Conservation (phyloP, 2,329 filamentous ascomycete species). For the Colletotrichum destructivum region DNA sequence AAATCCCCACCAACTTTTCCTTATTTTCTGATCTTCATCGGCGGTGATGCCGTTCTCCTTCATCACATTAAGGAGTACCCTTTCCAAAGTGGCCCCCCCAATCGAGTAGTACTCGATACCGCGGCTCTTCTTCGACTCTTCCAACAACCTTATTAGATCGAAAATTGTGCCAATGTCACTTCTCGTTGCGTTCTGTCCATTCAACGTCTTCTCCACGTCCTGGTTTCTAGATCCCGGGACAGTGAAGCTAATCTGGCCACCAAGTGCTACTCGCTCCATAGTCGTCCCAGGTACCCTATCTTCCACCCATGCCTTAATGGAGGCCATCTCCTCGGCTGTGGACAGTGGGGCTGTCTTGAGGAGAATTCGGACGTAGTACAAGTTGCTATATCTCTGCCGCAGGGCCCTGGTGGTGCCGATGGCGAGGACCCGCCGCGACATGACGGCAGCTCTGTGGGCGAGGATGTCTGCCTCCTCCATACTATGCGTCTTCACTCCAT, state of each 20-base stretch:
- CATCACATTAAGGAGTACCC: slow-evolving; percentile 79
- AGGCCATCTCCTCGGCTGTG: slow-evolving; percentile 67
- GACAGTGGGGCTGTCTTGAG: slow-evolving; percentile 72
- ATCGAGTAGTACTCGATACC: slow-evolving; percentile 63
- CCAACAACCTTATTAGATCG: background rate
- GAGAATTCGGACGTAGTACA: slow-evolving; percentile 75
- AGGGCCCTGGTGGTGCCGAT: slow-evolving; percentile 73
- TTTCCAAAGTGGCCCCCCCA: slow-evolving; percentile 78
- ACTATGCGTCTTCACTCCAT: slow-evolving; percentile 70
- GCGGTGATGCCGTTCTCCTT: slow-evolving; percentile 68
- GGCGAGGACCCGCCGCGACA: slow-evolving; percentile 65
- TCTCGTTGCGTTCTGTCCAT: slow-evolving; percentile 67
- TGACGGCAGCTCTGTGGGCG: slow-evolving; percentile 60
- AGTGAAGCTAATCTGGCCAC: slow-evolving; percentile 73
- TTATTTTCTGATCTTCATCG: background rate
- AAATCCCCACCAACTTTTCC: background rate
- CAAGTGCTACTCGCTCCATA: slow-evolving; percentile 71
- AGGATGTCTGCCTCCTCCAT: slow-evolving; percentile 88
- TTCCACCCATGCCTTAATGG: slow-evolving; percentile 69
- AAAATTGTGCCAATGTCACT: background rate
- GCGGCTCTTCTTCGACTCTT: background rate
- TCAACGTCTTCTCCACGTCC: background rate
- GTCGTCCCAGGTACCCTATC: slow-evolving; percentile 65
- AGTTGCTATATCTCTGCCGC: slow-evolving; percentile 71
- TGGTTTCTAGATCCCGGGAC: background rate